Evolutionary conservation across 2,329 filamentous ascomycete species (phyloP).

Genomic region (Mollisia scopiformis): DNA sequence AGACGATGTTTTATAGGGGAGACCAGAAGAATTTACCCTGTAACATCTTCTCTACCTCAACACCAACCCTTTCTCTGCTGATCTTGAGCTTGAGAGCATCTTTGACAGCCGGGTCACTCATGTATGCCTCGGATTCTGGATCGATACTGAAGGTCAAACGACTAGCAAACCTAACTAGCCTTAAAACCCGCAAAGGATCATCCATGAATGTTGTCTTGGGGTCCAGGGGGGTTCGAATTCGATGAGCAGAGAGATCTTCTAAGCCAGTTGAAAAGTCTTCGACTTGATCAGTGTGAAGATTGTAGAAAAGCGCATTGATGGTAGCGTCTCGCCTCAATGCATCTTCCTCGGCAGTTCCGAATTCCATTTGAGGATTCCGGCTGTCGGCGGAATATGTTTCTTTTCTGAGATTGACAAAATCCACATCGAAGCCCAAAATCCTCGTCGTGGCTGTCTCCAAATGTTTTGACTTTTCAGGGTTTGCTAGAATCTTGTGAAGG

Average conservation of each 20-base stretch:
- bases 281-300: constrained; percentile 75
- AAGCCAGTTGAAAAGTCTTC: constrained; percentile 88
- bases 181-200: constrained; percentile 84
- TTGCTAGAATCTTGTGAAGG: constrained; percentile 86
- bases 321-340: constrained; percentile 88
- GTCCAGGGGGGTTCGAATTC: constrained; percentile 85
- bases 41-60: constrained; percentile 91
- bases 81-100: constrained; percentile 84
- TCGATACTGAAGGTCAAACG: constrained; percentile 82
- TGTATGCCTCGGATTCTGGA: constrained; percentile 65
- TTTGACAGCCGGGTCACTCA: constrained; percentile 80
- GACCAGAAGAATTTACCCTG: constrained; percentile 53
- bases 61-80: constrained; percentile 84
- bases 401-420: constrained; percentile 92
- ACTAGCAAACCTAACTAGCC: constrained; percentile 88
- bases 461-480: constrained; percentile 96
- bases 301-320: constrained; percentile 95
- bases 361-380: constrained; percentile 89
- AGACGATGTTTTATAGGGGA: constrained; percentile 19
- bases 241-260: constrained; percentile 68
- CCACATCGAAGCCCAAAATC: constrained; percentile 85
- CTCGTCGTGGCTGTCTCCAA: constrained; percentile 88
- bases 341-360: constrained; percentile 90
- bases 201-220: constrained; percentile 93
- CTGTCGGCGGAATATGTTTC: constrained; percentile 91